Evolutionary conservation across 495 filamentous ascomycete species (phyloP).

Genomic region (Tuber indicum): DNA sequence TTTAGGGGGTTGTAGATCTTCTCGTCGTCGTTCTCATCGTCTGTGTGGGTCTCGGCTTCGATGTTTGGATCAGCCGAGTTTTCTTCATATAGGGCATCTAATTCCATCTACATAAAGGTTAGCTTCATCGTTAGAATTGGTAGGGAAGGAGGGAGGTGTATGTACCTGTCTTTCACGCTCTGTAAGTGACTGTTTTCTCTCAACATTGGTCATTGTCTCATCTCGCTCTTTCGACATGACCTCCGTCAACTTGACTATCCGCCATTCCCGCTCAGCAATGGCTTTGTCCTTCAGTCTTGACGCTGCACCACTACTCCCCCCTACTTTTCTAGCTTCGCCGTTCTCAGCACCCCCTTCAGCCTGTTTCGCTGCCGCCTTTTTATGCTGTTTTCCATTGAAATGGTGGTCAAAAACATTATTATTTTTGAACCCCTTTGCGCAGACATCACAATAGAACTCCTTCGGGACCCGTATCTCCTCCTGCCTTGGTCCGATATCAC

Average conservation of each 20-base stretch:
- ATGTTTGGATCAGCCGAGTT: conserved; percentile 31
- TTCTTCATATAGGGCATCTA: conserved; percentile 63
- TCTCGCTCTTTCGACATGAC: conserved; percentile 71
- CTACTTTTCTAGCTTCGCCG: conserved; percentile 40
- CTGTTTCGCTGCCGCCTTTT: conserved; percentile 65
- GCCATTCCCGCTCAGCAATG: conserved; percentile 81
- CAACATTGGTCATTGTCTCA: conserved; percentile 85
- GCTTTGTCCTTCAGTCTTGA: conserved; percentile 74
- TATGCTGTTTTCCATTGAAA: conserved; percentile 83
- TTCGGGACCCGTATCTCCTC: conserved; percentile 51
- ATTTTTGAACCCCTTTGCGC: conserved; percentile 90
- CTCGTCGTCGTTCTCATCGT: conserved; percentile 67
- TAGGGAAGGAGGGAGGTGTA: background rate
- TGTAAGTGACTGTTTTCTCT: conserved; percentile 91
- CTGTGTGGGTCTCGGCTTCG: conserved; percentile 47
- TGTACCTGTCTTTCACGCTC: conserved; percentile 71
- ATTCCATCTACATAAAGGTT: conserved; percentile 54
- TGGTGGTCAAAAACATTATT: conserved; percentile 90
- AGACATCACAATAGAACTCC: conserved; percentile 74
- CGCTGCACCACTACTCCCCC: conserved; percentile 36
- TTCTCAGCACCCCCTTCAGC: conserved; percentile 16
- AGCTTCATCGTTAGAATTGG: background rate
- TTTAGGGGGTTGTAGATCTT: conserved; percentile 96
- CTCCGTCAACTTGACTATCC: conserved; percentile 66
- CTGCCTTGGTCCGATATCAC: conserved; percentile 29